These are phyloP conservation scores for Russula foetens DNA, from an alignment of 768 basidiomycete species.

Conservation along the genomic window DNA sequence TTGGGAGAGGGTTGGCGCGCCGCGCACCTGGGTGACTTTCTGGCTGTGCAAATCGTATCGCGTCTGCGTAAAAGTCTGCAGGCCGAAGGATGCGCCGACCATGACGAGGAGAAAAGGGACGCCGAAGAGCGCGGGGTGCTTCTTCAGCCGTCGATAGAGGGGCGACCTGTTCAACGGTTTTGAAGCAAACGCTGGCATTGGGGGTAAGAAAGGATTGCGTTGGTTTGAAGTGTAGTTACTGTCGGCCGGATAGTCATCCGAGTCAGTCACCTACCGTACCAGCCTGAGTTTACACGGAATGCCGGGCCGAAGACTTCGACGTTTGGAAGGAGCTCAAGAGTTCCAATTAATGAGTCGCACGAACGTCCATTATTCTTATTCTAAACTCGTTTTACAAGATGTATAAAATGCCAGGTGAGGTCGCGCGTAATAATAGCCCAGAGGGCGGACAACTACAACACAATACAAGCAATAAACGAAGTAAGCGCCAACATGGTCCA, in stretches of 20 bases:
- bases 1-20: neutral
- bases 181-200: slow-evolving; percentile 18
- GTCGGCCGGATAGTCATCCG: no score
- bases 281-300: no score
- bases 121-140: slow-evolving; percentile 70
- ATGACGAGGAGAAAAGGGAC: slow-evolving; percentile 80
- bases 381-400: no score
- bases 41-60: slow-evolving; percentile 84
- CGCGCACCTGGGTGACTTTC: slow-evolving; percentile 60
- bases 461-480: neutral
- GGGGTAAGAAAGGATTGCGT: no score
- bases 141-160: slow-evolving; percentile 21
- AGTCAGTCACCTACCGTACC: no score
- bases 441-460: neutral
- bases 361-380: no score
- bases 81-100: slow-evolving; percentile 78
- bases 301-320: no score
- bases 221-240: no score
- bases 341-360: no score
- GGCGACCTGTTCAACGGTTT: slow-evolving; percentile 9
- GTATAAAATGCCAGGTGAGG: neutral
- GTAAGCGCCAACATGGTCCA: no score
- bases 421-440: neutral
- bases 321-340: no score
- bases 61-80: slow-evolving; percentile 80